phyloP scores from a whole-genome alignment of 169 alveolate genomes.

The Plasmodium knowlesi region DNA sequence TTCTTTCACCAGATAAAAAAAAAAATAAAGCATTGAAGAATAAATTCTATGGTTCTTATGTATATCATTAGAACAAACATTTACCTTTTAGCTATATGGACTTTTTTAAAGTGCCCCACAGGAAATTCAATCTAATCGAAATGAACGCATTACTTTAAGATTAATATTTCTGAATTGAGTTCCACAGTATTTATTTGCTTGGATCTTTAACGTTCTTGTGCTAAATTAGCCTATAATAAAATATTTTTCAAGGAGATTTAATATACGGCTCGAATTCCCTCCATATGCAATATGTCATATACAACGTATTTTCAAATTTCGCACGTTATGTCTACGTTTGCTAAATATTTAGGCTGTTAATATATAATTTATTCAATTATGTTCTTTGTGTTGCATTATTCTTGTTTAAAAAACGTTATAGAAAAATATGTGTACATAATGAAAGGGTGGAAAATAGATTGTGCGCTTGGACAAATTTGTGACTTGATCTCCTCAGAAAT shows the following conservation, averaged over 20 bases:
- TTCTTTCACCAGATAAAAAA: not conserved
- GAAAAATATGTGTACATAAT: not conserved
- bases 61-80: not conserved
- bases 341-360: not conserved
- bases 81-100: not conserved
- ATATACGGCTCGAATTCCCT: not conserved
- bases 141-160: not conserved
- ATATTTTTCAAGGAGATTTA: not conserved
- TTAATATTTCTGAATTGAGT: not conserved
- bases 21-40: not conserved
- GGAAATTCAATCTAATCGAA: not conserved
- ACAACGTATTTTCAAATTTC: not conserved
- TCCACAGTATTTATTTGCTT: not conserved
- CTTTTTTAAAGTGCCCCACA: not conserved
- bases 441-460: not conserved
- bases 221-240: not conserved
- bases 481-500: not conserved
- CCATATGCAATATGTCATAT: not conserved
- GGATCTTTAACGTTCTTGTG: not conserved
- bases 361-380: not conserved
- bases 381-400: not conserved
- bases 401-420: not conserved
- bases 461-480: not conserved
- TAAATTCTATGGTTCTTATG: not conserved
- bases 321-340: not conserved